Percentiles rank a stretch among this genome's conserved stretches.
phyloP scores from a whole-genome alignment of 2,329 filamentous ascomycete species.

The Paecilomyces dactylethromorphus region DNA sequence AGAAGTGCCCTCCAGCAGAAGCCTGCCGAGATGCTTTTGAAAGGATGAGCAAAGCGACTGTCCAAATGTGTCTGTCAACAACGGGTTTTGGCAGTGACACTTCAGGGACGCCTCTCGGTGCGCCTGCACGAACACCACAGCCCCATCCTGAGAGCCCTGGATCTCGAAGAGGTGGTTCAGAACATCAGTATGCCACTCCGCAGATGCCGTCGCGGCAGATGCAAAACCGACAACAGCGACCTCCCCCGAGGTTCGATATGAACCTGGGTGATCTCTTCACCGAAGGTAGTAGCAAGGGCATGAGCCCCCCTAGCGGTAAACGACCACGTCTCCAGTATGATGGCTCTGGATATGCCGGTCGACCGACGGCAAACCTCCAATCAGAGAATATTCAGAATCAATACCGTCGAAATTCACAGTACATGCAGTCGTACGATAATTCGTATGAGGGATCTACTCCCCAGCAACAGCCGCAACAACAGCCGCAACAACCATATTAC shows the following conservation, averaged over 20 bases:
- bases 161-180: conserved; percentile 12
- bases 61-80: conserved; percentile 87
- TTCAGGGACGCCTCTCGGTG: conserved; percentile 21
- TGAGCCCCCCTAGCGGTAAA: conserved; percentile 22
- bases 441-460: conserved; percentile 27
- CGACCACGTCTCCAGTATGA: conserved; percentile 20
- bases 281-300: conserved; percentile 34
- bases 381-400: conserved; percentile 16
- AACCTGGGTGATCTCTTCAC: conserved; percentile 47
- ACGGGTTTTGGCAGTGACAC: conserved; percentile 64
- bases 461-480: conserved; percentile 25
- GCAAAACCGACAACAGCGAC: conserved; percentile 34
- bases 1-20: conserved; percentile 91
- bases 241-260: conserved; percentile 53
- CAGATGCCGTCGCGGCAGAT: conserved; percentile 21
- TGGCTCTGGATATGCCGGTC: conserved; percentile 16
- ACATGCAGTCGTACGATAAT: conserved; percentile 27
- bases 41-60: conserved; percentile 87
- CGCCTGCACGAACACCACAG: conserved; percentile 6
- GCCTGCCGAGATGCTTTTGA: conserved; percentile 93
- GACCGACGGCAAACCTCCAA: conserved; percentile 15
- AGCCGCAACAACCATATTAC: conserved; percentile 27
- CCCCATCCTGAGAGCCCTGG: conserved; percentile 9
- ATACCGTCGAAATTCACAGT: conserved; percentile 20
- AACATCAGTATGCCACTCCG: conserved; percentile 15